Evolutionary conservation across 371 early-diverging fungal genomes (phyloP).

Genomic region (Mucor piriformis): DNA sequence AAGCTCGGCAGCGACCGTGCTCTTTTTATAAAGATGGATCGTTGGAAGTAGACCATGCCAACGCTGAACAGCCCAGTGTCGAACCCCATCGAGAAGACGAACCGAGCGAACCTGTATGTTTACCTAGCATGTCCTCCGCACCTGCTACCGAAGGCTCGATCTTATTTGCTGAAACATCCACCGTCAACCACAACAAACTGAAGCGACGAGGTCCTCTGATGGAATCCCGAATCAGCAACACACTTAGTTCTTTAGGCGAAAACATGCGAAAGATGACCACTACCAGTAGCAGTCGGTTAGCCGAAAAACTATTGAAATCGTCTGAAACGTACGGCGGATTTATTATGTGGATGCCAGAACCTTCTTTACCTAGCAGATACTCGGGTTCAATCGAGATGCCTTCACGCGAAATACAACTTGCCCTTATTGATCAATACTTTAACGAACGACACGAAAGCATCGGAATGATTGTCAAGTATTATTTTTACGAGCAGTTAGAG

Average conservation of each 20-base stretch:
- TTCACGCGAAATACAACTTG: slow-evolving; percentile 31
- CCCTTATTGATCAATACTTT: slow-evolving; percentile 37
- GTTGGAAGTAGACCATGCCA: slow-evolving; percentile 14
- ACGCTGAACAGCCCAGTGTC: neutral
- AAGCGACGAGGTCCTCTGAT: slow-evolving; percentile 26
- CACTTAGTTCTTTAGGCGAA: slow-evolving; percentile 13
- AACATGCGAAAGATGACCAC: slow-evolving; percentile 15
- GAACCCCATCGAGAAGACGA: neutral
- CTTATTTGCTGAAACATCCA: slow-evolving; percentile 17
- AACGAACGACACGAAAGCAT: slow-evolving; percentile 20
- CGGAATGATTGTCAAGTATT: slow-evolving; percentile 14
- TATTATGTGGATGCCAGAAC: slow-evolving; percentile 30
- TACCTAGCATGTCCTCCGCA: neutral
- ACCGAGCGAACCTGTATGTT: neutral
- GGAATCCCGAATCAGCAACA: slow-evolving; percentile 27
- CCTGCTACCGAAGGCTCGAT: neutral
- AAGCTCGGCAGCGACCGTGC: slow-evolving; percentile 30
- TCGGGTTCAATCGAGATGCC: slow-evolving; percentile 41
- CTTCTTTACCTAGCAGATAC: slow-evolving; percentile 33
- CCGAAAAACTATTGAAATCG: slow-evolving; percentile 15
- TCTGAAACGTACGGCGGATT: slow-evolving; percentile 23
- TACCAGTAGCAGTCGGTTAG: neutral
- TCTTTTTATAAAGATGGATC: slow-evolving; percentile 35
- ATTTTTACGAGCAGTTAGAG: slow-evolving; percentile 25
- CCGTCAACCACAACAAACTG: slow-evolving; percentile 20